These are phyloP conservation scores for Iris pallida DNA, from an alignment of 116 monocot species.

Conservation along the genomic window DNA sequence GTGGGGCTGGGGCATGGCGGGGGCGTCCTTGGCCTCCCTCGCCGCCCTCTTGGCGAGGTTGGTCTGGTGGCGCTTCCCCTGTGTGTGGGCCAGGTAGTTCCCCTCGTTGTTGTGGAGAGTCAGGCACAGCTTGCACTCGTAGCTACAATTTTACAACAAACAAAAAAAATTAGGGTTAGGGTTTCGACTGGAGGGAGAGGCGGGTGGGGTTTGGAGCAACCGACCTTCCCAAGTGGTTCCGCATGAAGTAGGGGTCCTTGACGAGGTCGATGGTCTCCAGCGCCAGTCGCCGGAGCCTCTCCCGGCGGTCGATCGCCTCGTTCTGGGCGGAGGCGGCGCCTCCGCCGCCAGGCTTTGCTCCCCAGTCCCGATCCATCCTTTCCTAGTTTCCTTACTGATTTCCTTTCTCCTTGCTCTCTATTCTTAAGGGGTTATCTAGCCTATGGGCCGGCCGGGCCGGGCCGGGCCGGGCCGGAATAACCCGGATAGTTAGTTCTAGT, in stretches of 20 bases:
- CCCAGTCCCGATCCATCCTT: constrained; percentile 90
- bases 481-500: no score
- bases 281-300: constrained; percentile 83
- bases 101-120: constrained; percentile 99
- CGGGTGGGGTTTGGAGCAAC: constrained; percentile 12
- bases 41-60: constrained; percentile 97
- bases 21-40: constrained; percentile 94
- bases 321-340: constrained; percentile 93
- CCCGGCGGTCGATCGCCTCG: constrained; percentile 93
- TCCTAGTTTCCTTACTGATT: no score
- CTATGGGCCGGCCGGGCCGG: no score
- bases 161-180: constrained; percentile 4
- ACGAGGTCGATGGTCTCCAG: constrained; percentile 98
- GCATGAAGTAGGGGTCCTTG: constrained; percentile 99
- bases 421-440: no score
- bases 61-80: constrained; percentile 98
- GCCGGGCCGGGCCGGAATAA: no score
- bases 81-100: constrained; percentile 91
- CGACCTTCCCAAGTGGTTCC: constrained; percentile 90
- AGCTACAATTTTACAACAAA: constrained; percentile 28
- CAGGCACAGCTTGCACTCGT: constrained; percentile 94
- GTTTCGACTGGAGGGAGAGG: constrained; percentile 8
- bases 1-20: constrained; percentile 90
- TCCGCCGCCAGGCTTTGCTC: constrained; percentile 91
- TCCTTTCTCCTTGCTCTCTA: no score